Base-by-base conservation (phyloP, 331 rosid genomes). In the Stylosanthes scabra region DNA sequence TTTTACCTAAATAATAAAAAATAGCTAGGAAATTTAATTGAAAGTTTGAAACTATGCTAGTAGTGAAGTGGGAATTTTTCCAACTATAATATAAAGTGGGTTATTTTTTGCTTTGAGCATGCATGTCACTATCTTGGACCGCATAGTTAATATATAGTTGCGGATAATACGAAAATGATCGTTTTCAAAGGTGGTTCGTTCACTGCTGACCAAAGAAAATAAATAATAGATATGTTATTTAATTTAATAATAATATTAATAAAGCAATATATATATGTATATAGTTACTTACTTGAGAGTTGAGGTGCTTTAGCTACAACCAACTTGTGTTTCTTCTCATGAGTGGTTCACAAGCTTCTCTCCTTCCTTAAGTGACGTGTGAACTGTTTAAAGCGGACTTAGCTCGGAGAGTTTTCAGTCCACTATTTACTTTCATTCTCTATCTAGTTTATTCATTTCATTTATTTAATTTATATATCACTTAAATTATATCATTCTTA, bases 281-380 rank as follows among this genome's bases (percentile, higher is more conserved):
- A 34, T 34, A 34, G 39, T 34, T 9, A 55, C 14, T 12, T 51
- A 27, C 16, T 55, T 52, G 71, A 41, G 74, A 27, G 11, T 55
- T 52, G 71, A 41, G 74, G 77, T 54, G 60, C 56, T 79, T 71
- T 67, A 65, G 75, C 12, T 66, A 41, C 67, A 80, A 80, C 63
- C 63, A 62, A 77, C 37, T 74, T 40, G 76, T 74, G 25, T 34
- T 65, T 59, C 62, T 40, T 77, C 54, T 47, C 34, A 74, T 54
- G 79, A 78, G 84, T 83, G 87, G 87, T 51, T 74, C 71, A 67
- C 74, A 82, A 81, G 85, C 65, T 78, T 65, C 80, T 49, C 80
- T 68, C 71, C 63, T 31, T 69, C 15, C n/a, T n/a, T n/a, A n/a
- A 44, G 51, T 77, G 83, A 81, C 79, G 74, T 77, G 46, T 70